phyloP scores from a whole-genome alignment of 495 filamentous ascomycete species.

The Stereocaulon alpinum region DNA sequence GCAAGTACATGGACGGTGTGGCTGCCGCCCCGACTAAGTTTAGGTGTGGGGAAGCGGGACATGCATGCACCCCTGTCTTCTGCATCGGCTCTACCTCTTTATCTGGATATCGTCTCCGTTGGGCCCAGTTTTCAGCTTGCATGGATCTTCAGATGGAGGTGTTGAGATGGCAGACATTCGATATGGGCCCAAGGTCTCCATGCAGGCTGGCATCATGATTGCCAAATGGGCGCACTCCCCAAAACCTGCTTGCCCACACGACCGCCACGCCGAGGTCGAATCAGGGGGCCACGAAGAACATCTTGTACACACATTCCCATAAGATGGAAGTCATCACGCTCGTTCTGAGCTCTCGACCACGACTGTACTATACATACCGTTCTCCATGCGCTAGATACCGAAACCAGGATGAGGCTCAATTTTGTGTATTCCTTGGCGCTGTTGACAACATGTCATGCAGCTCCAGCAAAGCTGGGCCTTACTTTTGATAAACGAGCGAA shows the following conservation, averaged over 20 bases:
- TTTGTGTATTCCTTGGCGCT: not conserved
- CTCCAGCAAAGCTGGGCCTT: constrained; percentile 14
- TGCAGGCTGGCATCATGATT: not conserved
- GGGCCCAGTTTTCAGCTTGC: not conserved
- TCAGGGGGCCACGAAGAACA: not conserved
- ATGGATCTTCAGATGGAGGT: not conserved
- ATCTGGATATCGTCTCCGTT: not conserved
- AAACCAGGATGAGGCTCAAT: not conserved
- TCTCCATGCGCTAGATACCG: not conserved
- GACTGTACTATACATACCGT: not conserved
- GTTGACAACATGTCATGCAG: not conserved
- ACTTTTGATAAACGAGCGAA: constrained; percentile 21
- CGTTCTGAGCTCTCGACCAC: not conserved
- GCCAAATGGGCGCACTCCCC: not conserved
- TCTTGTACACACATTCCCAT: not conserved
- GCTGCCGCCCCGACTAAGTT: not conserved
- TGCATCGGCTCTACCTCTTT: not conserved
- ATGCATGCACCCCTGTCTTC: not conserved
- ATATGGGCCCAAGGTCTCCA: not conserved
- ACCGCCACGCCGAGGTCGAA: not conserved
- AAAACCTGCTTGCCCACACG: not conserved
- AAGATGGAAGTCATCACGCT: not conserved
- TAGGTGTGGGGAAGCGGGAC: not conserved
- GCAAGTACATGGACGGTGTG: not conserved
- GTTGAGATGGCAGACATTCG: not conserved